Evolutionary conservation across 805 yeast genomes (phyloP), one percentile per base, ranked within the genome.

Genomic region (Torulaspora delbrueckii): DNA sequence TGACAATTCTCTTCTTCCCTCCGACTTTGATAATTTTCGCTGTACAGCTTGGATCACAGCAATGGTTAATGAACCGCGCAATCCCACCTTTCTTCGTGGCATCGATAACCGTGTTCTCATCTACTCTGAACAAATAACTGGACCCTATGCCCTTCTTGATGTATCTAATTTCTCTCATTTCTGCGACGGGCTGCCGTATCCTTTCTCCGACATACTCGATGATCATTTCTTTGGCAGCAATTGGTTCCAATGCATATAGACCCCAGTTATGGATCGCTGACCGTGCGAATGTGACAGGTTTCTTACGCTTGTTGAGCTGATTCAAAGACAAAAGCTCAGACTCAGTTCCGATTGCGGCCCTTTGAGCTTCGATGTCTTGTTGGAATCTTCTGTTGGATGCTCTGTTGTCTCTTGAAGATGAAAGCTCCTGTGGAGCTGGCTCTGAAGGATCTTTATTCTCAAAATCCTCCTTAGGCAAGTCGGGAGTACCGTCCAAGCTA

Each of bases 251-350:
- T 0, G 99, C 99, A 67, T 89, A 93, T 32, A 93, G 69, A 0
- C 99, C 99, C 99, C 99, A 93, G 60, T 91, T 88, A 65, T 93
- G 99, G 59, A 93, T 93, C 0, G 97, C 95, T 2, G 97, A 89
- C 43, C 98, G 74, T 0, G 97, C 97, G 72, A 90, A 90, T n/a
- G 93, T 84, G 7, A 91, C 97, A 0, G 96, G 96, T 59, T 91
- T 91, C 65, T 84, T 86, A 52, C 97, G 77, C 60, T 87, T 89
- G 53, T 87, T 86, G 56, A 91, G 75, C 52, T 91, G 95, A 62
- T 90, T 91, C 67, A 88, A 75, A 36, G 86, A 83, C 54, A 90
- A 69, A 5, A 86, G 76, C 57, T 88, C 97, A 1, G 86, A 81
- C 56, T 86, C 95, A 2, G 87, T 74, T 34, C 93, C 93, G 55